Conservation (phyloP, 306 rosid genomes). For the Macrotyloma uniflorum region DNA sequence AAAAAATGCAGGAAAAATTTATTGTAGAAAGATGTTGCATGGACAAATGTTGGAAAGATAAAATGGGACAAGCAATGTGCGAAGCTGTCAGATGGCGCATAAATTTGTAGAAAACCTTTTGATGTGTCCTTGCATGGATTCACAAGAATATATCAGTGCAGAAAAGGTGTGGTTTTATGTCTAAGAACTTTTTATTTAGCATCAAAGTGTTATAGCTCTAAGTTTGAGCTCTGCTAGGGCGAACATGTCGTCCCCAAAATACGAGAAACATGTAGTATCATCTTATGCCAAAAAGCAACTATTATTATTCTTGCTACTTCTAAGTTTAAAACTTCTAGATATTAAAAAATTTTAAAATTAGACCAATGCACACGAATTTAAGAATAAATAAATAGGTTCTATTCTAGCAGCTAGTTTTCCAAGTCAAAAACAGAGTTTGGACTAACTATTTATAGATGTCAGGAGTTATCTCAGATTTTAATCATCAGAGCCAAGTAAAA, state of each 20-base stretch:
- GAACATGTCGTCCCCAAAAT: background rate
- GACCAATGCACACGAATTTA: background rate
- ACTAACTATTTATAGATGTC: constrained; percentile 5
- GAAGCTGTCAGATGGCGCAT: background rate
- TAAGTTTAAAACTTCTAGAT: constrained; percentile 15
- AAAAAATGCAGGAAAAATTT: constrained; percentile 8
- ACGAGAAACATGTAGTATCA: background rate
- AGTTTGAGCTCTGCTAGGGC: constrained; percentile 10
- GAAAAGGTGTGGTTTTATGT: background rate
- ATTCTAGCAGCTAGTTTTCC: constrained; percentile 13
- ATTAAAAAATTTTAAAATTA: constrained; percentile 1
- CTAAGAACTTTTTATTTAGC: background rate
- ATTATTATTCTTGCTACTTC: constrained; percentile 13
- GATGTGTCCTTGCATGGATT: constrained; percentile 1
- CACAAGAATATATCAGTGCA: background rate
- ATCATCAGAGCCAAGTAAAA: constrained; percentile 8
- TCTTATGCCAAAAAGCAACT: constrained; percentile 13
- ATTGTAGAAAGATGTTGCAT: background rate
- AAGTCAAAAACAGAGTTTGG: background rate
- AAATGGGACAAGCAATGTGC: constrained; percentile 12
- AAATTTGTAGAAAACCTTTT: constrained; percentile 6
- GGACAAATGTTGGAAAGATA: constrained; percentile 8
- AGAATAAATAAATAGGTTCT: constrained; percentile 5
- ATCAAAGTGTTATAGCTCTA: background rate
- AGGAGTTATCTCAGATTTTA: constrained; percentile 7